Conservation (phyloP, 1,284 basidiomycete species). For the Puccinia hordei region DNA sequence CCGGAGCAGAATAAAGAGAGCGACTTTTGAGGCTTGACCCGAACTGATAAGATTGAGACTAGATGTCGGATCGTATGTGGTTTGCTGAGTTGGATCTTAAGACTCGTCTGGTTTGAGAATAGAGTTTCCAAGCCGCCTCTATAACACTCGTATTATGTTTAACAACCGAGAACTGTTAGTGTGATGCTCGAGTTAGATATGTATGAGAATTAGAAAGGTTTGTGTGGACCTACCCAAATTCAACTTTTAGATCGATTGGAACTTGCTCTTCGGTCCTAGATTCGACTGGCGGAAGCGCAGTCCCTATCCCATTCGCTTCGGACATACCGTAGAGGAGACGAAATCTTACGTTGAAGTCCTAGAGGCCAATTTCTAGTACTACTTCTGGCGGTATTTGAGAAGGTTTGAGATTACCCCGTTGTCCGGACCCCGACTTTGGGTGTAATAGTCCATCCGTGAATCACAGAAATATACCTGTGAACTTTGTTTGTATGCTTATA, state of each 20-base stretch:
- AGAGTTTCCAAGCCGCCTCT: constrained; percentile 42
- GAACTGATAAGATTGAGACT: constrained; percentile 24
- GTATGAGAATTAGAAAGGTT: too few relatives aligned
- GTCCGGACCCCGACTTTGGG: too few relatives aligned
- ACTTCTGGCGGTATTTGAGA: too few relatives aligned
- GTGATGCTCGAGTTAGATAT: neutral
- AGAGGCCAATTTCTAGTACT: too few relatives aligned
- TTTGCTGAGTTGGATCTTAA: constrained; percentile 17
- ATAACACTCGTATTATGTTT: too few relatives aligned
- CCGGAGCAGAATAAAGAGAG: constrained; percentile 37
- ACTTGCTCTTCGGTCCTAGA: neutral
- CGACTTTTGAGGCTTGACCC: constrained; percentile 36
- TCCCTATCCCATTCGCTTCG: neutral
- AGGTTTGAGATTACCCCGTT: too few relatives aligned
- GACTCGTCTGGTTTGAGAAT: constrained; percentile 6
- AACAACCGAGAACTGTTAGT: too few relatives aligned
- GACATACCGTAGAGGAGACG: neutral
- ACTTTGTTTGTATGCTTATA: too few relatives aligned
- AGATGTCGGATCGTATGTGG: constrained; percentile 42
- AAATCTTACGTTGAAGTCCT: neutral
- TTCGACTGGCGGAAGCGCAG: neutral
- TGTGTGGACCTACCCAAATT: constrained; percentile 27
- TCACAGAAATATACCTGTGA: too few relatives aligned
- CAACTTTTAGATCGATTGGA: constrained; percentile 38
- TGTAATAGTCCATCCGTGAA: too few relatives aligned